These are phyloP conservation scores for Fomitopsis pulvina DNA, from an alignment of 768 basidiomycete species.

Conservation along the genomic window DNA sequence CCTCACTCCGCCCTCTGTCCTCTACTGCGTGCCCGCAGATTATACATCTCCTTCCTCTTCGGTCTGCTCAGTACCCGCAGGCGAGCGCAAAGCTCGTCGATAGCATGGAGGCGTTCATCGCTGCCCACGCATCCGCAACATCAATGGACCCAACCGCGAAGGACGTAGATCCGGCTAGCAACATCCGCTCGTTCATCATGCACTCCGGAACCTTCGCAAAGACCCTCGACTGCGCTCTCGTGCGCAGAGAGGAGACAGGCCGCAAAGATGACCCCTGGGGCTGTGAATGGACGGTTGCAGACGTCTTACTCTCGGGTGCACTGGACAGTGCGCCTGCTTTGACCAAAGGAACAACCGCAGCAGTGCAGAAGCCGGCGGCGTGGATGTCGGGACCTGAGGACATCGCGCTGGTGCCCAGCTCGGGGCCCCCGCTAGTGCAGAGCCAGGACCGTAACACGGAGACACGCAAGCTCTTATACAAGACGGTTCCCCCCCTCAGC, in stretches of 20 bases:
- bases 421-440: neutral
- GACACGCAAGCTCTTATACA: neutral
- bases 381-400: conserved; percentile 27
- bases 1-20: conserved; percentile 2
- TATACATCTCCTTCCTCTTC: conserved; percentile 26
- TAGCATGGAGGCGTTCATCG: conserved; percentile 31
- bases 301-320: conserved; percentile 27
- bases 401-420: conserved; percentile 20
- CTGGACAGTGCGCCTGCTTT: conserved; percentile 22
- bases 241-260: neutral
- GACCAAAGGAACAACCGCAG: neutral
- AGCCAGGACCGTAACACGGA: too few relatives aligned
- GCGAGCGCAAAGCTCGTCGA: conserved; percentile 23
- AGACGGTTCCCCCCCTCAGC: neutral
- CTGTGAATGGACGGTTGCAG: conserved; percentile 27
- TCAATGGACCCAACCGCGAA: conserved; percentile 1
- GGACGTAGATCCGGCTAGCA: conserved; percentile 12
- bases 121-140: conserved; percentile 26
- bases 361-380: conserved; percentile 14
- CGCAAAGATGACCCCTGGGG: conserved; percentile 7
- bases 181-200: conserved; percentile 25
- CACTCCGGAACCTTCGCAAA: conserved; percentile 19
- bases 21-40: conserved; percentile 18
- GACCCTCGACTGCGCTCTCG: conserved; percentile 11
- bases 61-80: conserved; percentile 1